phyloP scores from a whole-genome alignment of 2,329 filamentous ascomycete genomes.

The Dichotomopilus funicola region DNA sequence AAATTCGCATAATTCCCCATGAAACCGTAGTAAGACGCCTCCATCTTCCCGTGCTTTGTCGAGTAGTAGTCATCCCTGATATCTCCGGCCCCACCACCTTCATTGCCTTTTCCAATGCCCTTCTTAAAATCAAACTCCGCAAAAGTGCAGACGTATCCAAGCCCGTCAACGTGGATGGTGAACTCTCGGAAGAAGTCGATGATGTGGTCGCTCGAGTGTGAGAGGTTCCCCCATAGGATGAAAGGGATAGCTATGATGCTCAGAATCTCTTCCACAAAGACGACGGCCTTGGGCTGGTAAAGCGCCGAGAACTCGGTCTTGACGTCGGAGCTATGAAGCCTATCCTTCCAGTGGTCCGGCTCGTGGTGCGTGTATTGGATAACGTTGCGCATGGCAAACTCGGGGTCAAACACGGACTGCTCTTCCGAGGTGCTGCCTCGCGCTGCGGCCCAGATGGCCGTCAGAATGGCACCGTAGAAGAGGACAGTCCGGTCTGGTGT shows the following conservation, averaged over 20 bases:
- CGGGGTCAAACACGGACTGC: conserved; percentile 82
- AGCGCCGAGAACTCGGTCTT: conserved; percentile 83
- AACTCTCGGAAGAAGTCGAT: conserved; percentile 98
- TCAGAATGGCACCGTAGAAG: conserved; percentile 82
- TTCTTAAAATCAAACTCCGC: conserved; percentile 97
- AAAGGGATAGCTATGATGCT: conserved; percentile 90
- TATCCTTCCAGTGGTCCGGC: conserved; percentile 79
- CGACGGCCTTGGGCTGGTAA: conserved; percentile 86
- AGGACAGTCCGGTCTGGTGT: conserved; percentile 81
- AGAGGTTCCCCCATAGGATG: conserved; percentile 78
- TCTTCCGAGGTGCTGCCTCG: conserved; percentile 83
- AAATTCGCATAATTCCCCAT: conserved; percentile 90
- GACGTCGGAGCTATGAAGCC: conserved; percentile 90
- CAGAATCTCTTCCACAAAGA: conserved; percentile 87
- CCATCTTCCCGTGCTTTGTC: conserved; percentile 95
- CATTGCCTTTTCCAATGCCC: conserved; percentile 46
- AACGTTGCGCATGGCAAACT: conserved; percentile 80
- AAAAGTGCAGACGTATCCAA: conserved; percentile 95
- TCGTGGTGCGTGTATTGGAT: conserved; percentile 90
- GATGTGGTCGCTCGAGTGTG: conserved; percentile 83
- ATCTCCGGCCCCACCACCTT: conserved; percentile 41
- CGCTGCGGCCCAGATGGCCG: conserved; percentile 74
- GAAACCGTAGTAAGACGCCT: conserved; percentile 94
- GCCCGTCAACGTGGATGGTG: conserved; percentile 90
- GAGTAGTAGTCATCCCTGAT: conserved; percentile 88